Base-by-base conservation (phyloP, 192 early-diverging fungal species). In the Gonapodya prolifera region DNA sequence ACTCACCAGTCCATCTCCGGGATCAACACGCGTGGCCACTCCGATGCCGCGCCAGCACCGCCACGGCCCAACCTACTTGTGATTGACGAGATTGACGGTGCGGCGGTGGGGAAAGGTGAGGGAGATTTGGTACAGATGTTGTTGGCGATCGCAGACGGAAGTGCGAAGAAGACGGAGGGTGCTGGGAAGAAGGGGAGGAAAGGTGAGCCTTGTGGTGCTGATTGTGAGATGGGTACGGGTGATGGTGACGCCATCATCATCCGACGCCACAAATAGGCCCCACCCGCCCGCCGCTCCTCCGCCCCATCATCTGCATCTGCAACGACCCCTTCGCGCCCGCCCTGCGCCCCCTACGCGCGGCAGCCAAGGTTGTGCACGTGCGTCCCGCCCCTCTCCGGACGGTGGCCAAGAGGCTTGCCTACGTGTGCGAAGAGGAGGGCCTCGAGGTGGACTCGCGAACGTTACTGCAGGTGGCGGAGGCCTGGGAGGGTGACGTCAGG, bases 271-370 rank as follows among this genome's bases (percentile, higher is more conserved):
- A 8, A 16, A 23, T 23, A 61, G 45, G 45, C 71, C 2, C 16
- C 31, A 30, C 18, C 8, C 71, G 32, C 31, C 71, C 71, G 71
- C 89, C 89, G 1, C 84, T 96, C 29, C 82, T 93, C 73, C 86
- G 96, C 1, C 97, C 97, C 69, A 96, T 99, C 73, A 98, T 99
- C 35, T 99, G 96, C 81, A 97, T 99, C 77, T 99, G 97, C 87
- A 99, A 99, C 82, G 95, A 98, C 82, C 91, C 86, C 75, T 99
- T 94, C 83, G 92, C 94, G 1, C 89, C 95, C 29, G 93, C 91
- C 2, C 84, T 99, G 75, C 91, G 95, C 33, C 92, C 93, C 0
- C 83, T 99, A 45, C 87, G 95, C 23, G 82, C 83, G n/a, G 86
- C 93, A 35, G 92, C 94, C 2, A 88, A 94, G 77, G 82, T 90